Evolutionary conservation across 257 asterid species (phyloP), one percentile per base, ranked within the genome.

Genomic region (Solanum dulcamara): DNA sequence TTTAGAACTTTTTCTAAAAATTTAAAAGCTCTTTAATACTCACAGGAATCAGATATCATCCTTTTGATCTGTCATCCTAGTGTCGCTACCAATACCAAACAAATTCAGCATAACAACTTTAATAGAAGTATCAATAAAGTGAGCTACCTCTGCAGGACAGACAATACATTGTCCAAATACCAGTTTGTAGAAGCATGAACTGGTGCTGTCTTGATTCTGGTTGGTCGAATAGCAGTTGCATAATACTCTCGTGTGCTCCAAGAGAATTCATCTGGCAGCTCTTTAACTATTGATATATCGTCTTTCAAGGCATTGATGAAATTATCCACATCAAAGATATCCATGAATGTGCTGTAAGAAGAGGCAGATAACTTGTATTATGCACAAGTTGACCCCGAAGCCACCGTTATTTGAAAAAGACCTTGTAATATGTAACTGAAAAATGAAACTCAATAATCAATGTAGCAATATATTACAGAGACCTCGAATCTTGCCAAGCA

Each of bases 221-320:
- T 95, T 28, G 93, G 94, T 85, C 99, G 92, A 88, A 95, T 89
- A 75, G 98, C 98, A 24, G 94, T 89, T 24, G 96, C 96, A 85
- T 95, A 96, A 84, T 95, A 96, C 86, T 96, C 99, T 55, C 99
- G 88, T 13, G 97, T 95, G 97, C 99, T 96, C 99, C 98, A 96
- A 74, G 90, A 93, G 83, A 92, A 93, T 86, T 94, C 98, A 50
- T 91, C 95, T 1, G 97, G 98, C 83, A 96, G 89, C 91, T 95
- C 99, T 90, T 80, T 93, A 50, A 95, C 98, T 48, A 96, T 87
- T 51, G 93, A 90, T 86, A 96, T 79, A 81, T 96, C 98, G 72
- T 93, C 94, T 90, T 96, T 93, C 94, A 96, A 85, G 13, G 89
- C 96, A 66, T 92, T 87, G 71, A 96, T 94, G 90, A 96, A 96